A percentile compares a stretch with the other conserved stretches of the same genome.
Evolutionary conservation across 345 rosid species (phyloP).

Genomic region (Dimocarpus longan): DNA sequence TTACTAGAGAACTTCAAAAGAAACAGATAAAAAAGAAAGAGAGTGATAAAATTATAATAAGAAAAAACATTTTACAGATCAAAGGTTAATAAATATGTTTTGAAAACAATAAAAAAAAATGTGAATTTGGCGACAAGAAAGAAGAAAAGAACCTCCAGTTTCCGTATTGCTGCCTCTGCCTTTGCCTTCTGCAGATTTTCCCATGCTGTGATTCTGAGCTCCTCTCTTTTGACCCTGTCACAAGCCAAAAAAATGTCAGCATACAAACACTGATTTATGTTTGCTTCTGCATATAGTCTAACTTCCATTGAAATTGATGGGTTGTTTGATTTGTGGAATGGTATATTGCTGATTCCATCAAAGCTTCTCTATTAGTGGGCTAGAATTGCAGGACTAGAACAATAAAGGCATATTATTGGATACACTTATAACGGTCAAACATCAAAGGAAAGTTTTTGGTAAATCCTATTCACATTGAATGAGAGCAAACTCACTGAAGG

Average conservation of each 20-base stretch:
- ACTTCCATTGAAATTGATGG: not conserved
- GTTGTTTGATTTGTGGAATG: not conserved
- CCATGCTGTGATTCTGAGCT: constrained; percentile 93
- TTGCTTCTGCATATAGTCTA: not conserved
- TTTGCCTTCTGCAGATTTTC: constrained; percentile 98
- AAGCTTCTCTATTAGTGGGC: not conserved
- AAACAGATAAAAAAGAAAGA: constrained; percentile 8
- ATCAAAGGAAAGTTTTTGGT: not conserved
- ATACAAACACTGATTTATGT: not conserved
- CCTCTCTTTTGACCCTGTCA: constrained; percentile 74
- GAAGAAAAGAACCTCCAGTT: constrained; percentile 75
- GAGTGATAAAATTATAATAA: not conserved
- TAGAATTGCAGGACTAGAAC: not conserved
- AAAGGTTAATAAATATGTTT: not conserved
- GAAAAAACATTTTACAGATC: too few species aligned
- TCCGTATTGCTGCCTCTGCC: constrained; percentile 91
- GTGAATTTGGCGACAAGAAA: constrained; percentile 16
- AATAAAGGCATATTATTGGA: not conserved
- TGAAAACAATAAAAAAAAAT: not conserved
- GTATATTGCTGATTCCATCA: not conserved
- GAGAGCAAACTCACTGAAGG: not conserved
- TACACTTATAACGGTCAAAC: not conserved
- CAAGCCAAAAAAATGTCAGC: constrained; percentile 3
- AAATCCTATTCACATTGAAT: not conserved
- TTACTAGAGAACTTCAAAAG: not conserved